Evolutionary conservation across 495 filamentous ascomycete species (phyloP).

Genomic region (Jackrogersella multiformis): DNA sequence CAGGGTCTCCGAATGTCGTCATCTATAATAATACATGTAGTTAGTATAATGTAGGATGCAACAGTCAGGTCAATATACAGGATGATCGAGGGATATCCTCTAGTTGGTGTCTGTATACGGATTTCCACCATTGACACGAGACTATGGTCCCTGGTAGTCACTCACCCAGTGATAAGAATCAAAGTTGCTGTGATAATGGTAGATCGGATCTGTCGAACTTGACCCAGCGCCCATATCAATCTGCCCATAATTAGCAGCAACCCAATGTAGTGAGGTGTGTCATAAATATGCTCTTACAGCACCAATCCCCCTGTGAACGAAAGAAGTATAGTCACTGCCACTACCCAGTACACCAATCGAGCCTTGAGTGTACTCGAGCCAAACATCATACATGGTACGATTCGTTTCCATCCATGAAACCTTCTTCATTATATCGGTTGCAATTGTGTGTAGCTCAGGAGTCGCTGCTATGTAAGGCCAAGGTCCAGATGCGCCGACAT

Average conservation of each 20-base stretch:
- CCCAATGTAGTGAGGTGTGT: neutral
- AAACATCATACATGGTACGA: conserved; percentile 73
- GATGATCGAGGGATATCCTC: too few relatives aligned
- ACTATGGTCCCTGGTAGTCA: neutral
- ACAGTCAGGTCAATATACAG: too few relatives aligned
- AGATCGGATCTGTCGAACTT: conserved; percentile 56
- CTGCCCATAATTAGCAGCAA: conserved; percentile 15
- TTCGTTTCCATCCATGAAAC: conserved; percentile 79
- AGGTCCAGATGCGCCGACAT: conserved; percentile 75
- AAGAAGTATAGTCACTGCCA: conserved; percentile 87
- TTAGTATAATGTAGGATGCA: too few relatives aligned
- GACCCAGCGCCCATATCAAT: conserved; percentile 78
- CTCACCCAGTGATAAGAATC: conserved; percentile 78
- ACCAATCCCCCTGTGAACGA: conserved; percentile 80
- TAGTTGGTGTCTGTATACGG: too few relatives aligned
- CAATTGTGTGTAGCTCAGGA: conserved; percentile 78
- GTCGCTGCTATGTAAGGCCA: conserved; percentile 72
- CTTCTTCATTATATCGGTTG: conserved; percentile 70
- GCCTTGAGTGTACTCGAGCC: conserved; percentile 67
- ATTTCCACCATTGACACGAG: too few relatives aligned
- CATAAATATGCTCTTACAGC: conserved; percentile 56
- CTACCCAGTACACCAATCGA: conserved; percentile 71
- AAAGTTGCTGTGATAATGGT: conserved; percentile 84
- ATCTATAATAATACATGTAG: conserved; percentile 53
- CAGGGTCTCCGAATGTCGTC: conserved; percentile 76